Base-by-base conservation (phyloP, 1,284 basidiomycete genomes). In the Microbotryum scabiosae region DNA sequence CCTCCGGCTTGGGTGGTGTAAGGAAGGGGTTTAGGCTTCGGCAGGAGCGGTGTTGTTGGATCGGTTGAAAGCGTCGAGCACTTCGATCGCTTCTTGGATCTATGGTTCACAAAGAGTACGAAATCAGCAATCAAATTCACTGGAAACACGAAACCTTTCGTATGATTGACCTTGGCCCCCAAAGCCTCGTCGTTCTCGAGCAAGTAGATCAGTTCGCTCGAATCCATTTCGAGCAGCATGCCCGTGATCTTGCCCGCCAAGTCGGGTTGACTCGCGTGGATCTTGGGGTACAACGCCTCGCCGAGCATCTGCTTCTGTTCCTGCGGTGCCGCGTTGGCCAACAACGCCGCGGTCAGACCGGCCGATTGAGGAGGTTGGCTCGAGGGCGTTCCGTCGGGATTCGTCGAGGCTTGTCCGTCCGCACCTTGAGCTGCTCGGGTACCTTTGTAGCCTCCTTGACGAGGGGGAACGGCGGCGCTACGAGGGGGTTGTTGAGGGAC, bases 161-260 rank as follows among this genome's bases (percentile, higher is more conserved):
- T n/a, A n/a, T n/a, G n/a, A n/a, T n/a, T n/a, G 69, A 96, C 87
- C 82, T 97, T 97, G 76, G 80, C 78, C 72, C 82, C 82, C 79
- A 97, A 83, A 49, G 90, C 84, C 21, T 90, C 88, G 47, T 80
- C 79, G 54, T 84, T 80, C 68, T 93, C 88, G 70, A 96, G 78
- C 61, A 97, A 82, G 76, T 88, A 85, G 44, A 96, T 78, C 51
- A 97, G 81, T 78, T 96, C 92, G 57, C 81, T 75, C 78, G 93
- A 93, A 77, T 96, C 91, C 90, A 97, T 96, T 83, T 97, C 92
- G 68, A 94, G 83, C 71, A 96, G 80, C 91, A 96, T 94, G 89
- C 67, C 92, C 60, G 92, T 97, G 76, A 97, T 96, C 82, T 97
- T 96, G 68, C 92, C 92, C 64, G 93, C 90, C 72, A 94, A 81